A percentile compares a stretch with the other conserved stretches of the same genome.
Evolutionary conservation across 2,329 filamentous ascomycete genomes (phyloP).

Genomic region (Monilinia aucupariae): DNA sequence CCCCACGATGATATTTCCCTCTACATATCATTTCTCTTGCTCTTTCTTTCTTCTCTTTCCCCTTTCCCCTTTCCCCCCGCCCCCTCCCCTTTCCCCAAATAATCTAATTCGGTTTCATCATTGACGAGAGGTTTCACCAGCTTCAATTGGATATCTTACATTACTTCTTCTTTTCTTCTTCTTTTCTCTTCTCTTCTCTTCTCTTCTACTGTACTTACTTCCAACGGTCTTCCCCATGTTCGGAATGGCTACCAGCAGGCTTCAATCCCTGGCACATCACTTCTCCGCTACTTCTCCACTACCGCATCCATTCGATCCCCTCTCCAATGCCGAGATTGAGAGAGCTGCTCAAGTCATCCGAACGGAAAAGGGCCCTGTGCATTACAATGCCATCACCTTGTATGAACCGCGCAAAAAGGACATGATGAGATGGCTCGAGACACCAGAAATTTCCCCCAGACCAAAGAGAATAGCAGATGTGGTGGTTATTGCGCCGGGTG

Average conservation of each 20-base stretch:
- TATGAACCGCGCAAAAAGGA: slow-evolving; percentile 80
- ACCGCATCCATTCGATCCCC: slow-evolving; percentile 73
- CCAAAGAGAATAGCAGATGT: slow-evolving; percentile 74
- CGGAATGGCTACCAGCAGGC: slow-evolving; percentile 41
- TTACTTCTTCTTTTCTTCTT: not conserved
- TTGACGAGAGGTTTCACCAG: not conserved
- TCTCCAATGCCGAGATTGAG: slow-evolving; percentile 68
- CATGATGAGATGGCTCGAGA: slow-evolving; percentile 73
- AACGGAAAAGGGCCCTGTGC: slow-evolving; percentile 63
- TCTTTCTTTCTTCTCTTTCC: not conserved
- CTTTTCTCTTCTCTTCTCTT: too few species aligned
- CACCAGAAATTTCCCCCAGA: slow-evolving; percentile 53
- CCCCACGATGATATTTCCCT: slow-evolving; percentile 12
- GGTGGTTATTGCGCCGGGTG: slow-evolving; percentile 72
- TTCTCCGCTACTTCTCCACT: slow-evolving; percentile 48
- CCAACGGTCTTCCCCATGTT: not conserved
- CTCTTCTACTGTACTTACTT: too few species aligned
- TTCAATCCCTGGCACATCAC: slow-evolving; percentile 59
- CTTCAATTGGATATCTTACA: not conserved
- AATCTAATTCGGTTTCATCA: too few species aligned
- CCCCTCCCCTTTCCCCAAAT: too few species aligned
- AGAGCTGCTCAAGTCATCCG: slow-evolving; percentile 62
- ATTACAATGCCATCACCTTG: slow-evolving; percentile 82
- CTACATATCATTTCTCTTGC: slow-evolving; percentile 5
- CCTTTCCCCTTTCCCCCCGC: too few species aligned